Base-by-base conservation (phyloP, 2,329 filamentous ascomycete genomes). In the Xylaria hypoxylon region DNA sequence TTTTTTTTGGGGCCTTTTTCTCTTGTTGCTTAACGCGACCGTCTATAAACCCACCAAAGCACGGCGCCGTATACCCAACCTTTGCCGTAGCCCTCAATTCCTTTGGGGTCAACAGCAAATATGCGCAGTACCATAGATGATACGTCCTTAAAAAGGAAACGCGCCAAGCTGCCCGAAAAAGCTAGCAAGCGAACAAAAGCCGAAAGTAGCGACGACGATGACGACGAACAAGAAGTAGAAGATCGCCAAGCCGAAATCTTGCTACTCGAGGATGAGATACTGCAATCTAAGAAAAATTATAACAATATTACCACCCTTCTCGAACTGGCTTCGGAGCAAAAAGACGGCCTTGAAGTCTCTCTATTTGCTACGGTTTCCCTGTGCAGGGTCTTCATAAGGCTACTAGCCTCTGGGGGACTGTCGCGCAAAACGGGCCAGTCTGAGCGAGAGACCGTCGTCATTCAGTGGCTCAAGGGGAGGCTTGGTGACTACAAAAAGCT, bases 221-320 rank as follows among this genome's bases (percentile, higher is more conserved):
- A 85, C 5, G 47, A 44, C 74, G 81, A 78, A 64, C 81, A 85
- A 68, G 86, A 89, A 75, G 50, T 33, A 72, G 80, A 85, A 68
- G 86, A 89, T 75, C 78, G 83, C 51, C 86, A 90, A 76, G 84
- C 87, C 62, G 86, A 88, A 69, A 92, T 97, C 65, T 80, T 95
- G 47, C 81, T 88, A 60, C 86, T 97, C 61, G 94, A 97, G 81
- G 85, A 88, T 69, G 90, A 92, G 64, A 94, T 98, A 62, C 81
- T 94, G 68, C 90, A 96, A 78, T 97, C 94, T 56, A 92, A 89
- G 75, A 93, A 94, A 79, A 88, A 97, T 80, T 97, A 96, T 84
- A 97, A 97, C 83, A 93, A 97, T 76, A 95, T 98, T 74, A 86
- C 88, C 7, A 87, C 86, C 11, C 81, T 98, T 42, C 83, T 97